Base-by-base conservation (phyloP, 768 basidiomycete genomes). In the Inosperma sp. region DNA sequence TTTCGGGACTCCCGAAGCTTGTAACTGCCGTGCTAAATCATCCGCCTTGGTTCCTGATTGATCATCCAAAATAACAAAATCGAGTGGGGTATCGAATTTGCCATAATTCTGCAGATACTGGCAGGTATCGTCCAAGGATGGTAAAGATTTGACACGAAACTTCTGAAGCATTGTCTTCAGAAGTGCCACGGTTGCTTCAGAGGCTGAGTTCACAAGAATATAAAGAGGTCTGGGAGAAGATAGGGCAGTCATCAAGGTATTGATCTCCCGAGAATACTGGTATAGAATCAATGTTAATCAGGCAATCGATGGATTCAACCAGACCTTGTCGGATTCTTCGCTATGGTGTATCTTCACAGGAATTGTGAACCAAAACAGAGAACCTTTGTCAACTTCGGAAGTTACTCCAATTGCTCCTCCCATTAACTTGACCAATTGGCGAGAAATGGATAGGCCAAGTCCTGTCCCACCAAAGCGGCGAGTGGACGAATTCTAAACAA, bases 391-490 rank as follows among this genome's bases (percentile, higher is more conserved):
- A 9, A 81, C 68, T 55, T 84, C 79, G 1, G 84, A 86, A 14
- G 79, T 71, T 7, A 87, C 84, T 8, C 82, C 83, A 44, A 88
- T 86, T 4, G 76, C 79, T 17, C 86, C 86, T 16, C 82, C 81
- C 78, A 87, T 83, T n/a, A 86, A 74, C 59, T 84, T 84, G 39
- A 86, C 84, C 27, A 88, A 68, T 56, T 86, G 82, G 12, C 83
- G 77, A 7, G 84, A 86, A 56, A 88, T 88, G 5, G 83, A 85
- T 19, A 87, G 67, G 16, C 86, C 86, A 7, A 88, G 64, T 8
- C 86, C 86, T n/a, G 86, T 87, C 2, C 86, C 86, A 39, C 86
- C 86, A 59, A 85, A 88, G 6, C 81, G 76, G 22, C 86, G 79
- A 6, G 86, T 87, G 0, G 84, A 85, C 0, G 85, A 86, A 55